Evolutionary conservation across 352 stramenopile genomes (phyloP).

Genomic region (Plasmopara halstedii): DNA sequence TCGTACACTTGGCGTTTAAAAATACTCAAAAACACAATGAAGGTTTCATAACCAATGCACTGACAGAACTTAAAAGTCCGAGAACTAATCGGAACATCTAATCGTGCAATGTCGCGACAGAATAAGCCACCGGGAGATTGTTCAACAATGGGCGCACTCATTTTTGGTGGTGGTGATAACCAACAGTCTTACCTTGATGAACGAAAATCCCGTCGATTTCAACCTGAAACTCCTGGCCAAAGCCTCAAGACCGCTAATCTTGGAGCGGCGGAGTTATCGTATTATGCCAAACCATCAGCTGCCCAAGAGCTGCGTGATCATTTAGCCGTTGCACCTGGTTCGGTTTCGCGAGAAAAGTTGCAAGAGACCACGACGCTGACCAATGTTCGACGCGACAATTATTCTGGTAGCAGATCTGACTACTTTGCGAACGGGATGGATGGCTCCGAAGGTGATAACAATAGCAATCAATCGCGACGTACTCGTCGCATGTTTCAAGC

Average conservation of each 20-base stretch:
- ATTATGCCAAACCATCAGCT: slow-evolving; percentile 30
- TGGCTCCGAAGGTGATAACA: slow-evolving; percentile 16
- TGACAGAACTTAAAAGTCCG: slow-evolving; percentile 7
- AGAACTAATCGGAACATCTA: slow-evolving; percentile 4
- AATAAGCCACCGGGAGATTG: slow-evolving; percentile 38
- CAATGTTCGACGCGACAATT: slow-evolving; percentile 9
- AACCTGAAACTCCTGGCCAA: slow-evolving; percentile 18
- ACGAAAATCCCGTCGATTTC: slow-evolving; percentile 36
- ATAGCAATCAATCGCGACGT: slow-evolving; percentile 18
- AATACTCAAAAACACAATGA: not conserved
- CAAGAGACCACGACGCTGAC: slow-evolving; percentile 15
- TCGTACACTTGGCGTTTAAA: not conserved
- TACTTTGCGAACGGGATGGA: slow-evolving; percentile 38
- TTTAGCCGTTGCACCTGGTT: slow-evolving; percentile 29
- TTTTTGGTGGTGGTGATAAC: slow-evolving; percentile 28
- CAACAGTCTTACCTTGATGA: slow-evolving; percentile 44
- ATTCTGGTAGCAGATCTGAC: slow-evolving; percentile 18
- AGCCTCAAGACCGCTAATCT: slow-evolving; percentile 4
- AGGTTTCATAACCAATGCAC: not conserved
- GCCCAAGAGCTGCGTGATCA: slow-evolving; percentile 34
- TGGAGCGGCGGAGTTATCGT: slow-evolving; percentile 33
- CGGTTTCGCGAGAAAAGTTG: slow-evolving; percentile 30
- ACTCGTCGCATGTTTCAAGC: slow-evolving; percentile 43
- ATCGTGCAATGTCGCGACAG: slow-evolving; percentile 10
- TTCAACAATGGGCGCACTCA: slow-evolving; percentile 42